A percentile compares a stretch with the other conserved stretches of the same genome.
Evolutionary conservation across 192 early-diverging fungal species (phyloP).

Genomic region (Rhizophagus clarus): DNA sequence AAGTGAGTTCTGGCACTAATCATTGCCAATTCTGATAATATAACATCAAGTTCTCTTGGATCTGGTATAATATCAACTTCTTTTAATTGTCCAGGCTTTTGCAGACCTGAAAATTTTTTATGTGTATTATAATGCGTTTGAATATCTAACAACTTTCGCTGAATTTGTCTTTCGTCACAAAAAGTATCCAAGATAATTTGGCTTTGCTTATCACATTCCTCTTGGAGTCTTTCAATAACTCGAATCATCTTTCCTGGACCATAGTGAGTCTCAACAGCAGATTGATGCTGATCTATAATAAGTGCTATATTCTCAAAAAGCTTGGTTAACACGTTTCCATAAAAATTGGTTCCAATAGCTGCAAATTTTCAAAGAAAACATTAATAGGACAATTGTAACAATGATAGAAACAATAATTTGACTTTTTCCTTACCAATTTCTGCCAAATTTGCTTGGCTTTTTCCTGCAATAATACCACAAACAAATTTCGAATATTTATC

Average conservation of each 20-base stretch:
- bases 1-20: conserved; percentile 77
- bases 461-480: conserved; percentile 73
- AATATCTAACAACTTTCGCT: conserved; percentile 57
- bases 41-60: conserved; percentile 75
- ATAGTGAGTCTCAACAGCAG: conserved; percentile 81
- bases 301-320: conserved; percentile 90
- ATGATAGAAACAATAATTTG: not conserved
- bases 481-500: conserved; percentile 88
- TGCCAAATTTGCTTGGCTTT: conserved; percentile 69
- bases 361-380: conserved; percentile 5
- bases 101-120: conserved; percentile 21
- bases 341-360: conserved; percentile 59
- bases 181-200: conserved; percentile 78
- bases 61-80: conserved; percentile 55
- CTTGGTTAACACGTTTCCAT: conserved; percentile 76
- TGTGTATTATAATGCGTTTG: conserved; percentile 45
- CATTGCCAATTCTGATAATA: conserved; percentile 78
- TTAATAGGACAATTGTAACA: conserved; percentile 11
- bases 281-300: conserved; percentile 87
- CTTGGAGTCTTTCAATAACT: conserved; percentile 85
- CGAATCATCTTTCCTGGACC: conserved; percentile 87
- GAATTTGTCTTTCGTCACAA: conserved; percentile 66
- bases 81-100: conserved; percentile 24
- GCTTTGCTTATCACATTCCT: conserved; percentile 84
- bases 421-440: conserved; percentile 39